phyloP scores from a whole-genome alignment of 2,329 filamentous ascomycete genomes.

The Chaetomium olivaceum region DNA sequence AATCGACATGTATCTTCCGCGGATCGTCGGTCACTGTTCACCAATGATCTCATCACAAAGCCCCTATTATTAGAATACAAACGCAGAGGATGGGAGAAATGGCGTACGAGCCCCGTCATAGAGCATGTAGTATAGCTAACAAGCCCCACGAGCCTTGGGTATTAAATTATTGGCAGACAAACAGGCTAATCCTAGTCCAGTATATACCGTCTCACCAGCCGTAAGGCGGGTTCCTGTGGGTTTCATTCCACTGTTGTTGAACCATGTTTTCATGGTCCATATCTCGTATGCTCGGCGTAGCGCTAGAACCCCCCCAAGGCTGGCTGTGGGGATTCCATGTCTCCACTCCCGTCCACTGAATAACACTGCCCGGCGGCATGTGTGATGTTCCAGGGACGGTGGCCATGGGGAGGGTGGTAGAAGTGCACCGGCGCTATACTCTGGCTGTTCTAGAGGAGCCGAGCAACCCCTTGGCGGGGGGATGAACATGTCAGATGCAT shows the following conservation, averaged over 20 bases:
- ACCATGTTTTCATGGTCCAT: neutral
- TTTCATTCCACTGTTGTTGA: neutral
- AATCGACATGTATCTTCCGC: neutral
- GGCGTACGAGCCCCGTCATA: too few relatives aligned
- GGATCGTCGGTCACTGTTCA: too few relatives aligned
- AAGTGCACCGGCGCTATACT: neutral
- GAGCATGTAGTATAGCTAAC: too few relatives aligned
- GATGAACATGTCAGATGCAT: constrained; percentile 3
- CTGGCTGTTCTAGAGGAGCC: neutral
- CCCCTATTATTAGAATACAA: neutral
- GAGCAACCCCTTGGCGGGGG: constrained; percentile 6
- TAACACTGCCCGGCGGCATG: neutral
- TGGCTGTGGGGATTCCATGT: neutral
- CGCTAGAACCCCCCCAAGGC: neutral
- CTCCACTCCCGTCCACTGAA: neutral
- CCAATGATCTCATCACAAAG: too few relatives aligned
- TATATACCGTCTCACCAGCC: neutral
- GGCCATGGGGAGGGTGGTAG: neutral
- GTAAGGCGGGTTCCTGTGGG: neutral
- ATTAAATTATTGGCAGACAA: neutral
- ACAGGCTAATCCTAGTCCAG: too few relatives aligned
- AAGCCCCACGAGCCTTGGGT: too few relatives aligned
- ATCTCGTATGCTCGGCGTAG: neutral
- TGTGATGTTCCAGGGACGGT: neutral
- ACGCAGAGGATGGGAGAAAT: neutral